Conservation (phyloP, 345 rosid genomes). For the Hibiscus tridactylites region DNA sequence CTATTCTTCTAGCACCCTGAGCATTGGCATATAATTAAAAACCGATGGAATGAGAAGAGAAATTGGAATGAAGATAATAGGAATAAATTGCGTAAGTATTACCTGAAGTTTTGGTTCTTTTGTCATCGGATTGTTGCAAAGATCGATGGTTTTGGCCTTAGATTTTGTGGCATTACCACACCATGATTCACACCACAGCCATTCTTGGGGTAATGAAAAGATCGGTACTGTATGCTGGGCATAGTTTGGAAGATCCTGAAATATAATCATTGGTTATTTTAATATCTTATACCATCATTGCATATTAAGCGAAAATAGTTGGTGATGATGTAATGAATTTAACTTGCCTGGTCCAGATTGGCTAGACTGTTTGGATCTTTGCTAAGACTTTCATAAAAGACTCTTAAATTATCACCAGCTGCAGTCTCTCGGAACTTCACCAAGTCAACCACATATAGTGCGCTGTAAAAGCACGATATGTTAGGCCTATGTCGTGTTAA, state of each 20-base stretch:
- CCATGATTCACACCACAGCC: constrained; percentile 99
- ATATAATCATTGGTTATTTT: constrained; percentile 5
- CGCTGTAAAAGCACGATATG: constrained; percentile 42
- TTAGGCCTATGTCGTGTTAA: constrained; percentile 17
- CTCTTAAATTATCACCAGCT: constrained; percentile 96
- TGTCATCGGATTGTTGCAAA: constrained; percentile 99
- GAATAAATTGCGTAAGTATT: background rate
- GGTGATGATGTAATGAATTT: background rate
- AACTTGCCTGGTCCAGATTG: constrained; percentile 85
- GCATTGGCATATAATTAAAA: background rate
- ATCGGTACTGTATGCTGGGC: constrained; percentile 97
- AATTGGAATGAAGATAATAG: background rate
- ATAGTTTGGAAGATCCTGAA: constrained; percentile 98
- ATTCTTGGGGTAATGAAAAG: constrained; percentile 91
- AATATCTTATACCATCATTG: background rate
- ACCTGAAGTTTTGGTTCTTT: constrained; percentile 99
- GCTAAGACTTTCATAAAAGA: constrained; percentile 96
- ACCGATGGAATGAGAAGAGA: background rate
- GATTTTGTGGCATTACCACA: constrained; percentile 94
- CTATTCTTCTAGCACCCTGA: constrained; percentile 90
- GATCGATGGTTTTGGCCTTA: constrained; percentile 94
- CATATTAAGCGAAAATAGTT: background rate
- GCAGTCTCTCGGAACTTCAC: constrained; percentile 95
- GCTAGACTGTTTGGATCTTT: constrained; percentile 98
- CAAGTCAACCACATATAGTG: constrained; percentile 91